Evolutionary conservation across 306 rosid species (phyloP).

Genomic region (Canavalia gladiata): DNA sequence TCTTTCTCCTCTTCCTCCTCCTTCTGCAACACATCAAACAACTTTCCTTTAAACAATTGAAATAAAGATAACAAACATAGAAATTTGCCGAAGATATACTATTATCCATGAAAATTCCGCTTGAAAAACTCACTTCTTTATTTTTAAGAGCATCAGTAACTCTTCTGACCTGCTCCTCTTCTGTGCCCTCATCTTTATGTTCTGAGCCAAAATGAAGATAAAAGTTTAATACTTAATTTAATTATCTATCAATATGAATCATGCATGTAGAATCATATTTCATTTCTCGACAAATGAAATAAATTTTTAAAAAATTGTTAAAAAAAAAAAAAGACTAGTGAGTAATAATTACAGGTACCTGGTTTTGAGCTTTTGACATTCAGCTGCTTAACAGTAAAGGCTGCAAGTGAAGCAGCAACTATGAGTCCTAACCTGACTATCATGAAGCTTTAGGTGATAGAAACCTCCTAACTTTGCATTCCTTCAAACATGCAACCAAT

Average conservation of each 20-base stretch:
- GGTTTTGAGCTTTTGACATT: conserved; percentile 57
- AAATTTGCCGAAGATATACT: conserved; percentile 19
- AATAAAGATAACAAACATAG: neutral
- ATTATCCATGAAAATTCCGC: conserved; percentile 29
- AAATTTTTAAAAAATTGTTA: neutral
- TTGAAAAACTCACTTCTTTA: conserved; percentile 62
- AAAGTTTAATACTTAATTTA: conserved; percentile 12
- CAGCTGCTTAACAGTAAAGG: conserved; percentile 77
- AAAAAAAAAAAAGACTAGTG: neutral
- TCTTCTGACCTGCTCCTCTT: conserved; percentile 59
- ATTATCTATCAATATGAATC: conserved; percentile 26
- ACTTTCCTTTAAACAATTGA: conserved; percentile 32
- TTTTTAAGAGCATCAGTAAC: conserved; percentile 56
- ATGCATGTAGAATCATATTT: conserved; percentile 15
- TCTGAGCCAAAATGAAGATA: conserved; percentile 54
- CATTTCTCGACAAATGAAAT: conserved; percentile 30
- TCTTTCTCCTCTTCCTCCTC: conserved; percentile 82
- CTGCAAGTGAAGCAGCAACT: conserved; percentile 96
- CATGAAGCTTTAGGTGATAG: conserved; percentile 65
- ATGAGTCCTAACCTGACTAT: conserved; percentile 80
- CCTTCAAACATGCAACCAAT: conserved; percentile 48
- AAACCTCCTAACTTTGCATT: conserved; percentile 52
- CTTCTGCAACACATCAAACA: conserved; percentile 60
- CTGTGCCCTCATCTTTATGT: conserved; percentile 58
- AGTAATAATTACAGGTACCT: conserved; percentile 52